A percentile compares a stretch with the other conserved stretches of the same genome.
phyloP scores from a whole-genome alignment of 1,139 yeast species.

The Suhomyces anneliseae region DNA sequence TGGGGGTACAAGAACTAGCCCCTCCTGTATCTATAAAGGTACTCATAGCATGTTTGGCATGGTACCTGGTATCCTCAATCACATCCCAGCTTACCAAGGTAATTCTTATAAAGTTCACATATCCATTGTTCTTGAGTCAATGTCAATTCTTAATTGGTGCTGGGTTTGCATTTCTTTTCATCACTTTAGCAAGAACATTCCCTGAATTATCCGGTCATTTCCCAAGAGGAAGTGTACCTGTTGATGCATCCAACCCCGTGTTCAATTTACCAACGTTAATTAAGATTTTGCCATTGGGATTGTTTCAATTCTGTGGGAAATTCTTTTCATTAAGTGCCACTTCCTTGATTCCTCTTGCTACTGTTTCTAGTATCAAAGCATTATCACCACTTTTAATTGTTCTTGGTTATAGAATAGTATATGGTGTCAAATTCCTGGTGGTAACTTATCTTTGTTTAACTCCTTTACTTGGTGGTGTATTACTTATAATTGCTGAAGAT shows the following conservation, averaged over 20 bases:
- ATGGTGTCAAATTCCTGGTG: constrained; percentile 33
- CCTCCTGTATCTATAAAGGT: constrained; percentile 37
- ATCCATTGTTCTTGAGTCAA: constrained; percentile 53
- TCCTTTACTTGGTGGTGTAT: constrained; percentile 40
- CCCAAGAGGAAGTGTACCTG: constrained; percentile 36
- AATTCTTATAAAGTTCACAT: constrained; percentile 42
- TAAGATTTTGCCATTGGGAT: constrained; percentile 39
- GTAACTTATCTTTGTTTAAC: constrained; percentile 37
- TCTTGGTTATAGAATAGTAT: constrained; percentile 33
- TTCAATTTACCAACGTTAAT: constrained; percentile 23
- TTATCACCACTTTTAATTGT: constrained; percentile 42
- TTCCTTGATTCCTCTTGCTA: constrained; percentile 39
- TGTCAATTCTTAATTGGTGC: constrained; percentile 47
- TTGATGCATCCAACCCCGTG: constrained; percentile 20
- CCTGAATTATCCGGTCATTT: constrained; percentile 23
- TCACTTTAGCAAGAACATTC: constrained; percentile 20
- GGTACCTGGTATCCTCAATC: constrained; percentile 49
- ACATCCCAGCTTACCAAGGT: constrained; percentile 50
- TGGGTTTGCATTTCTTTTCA: constrained; percentile 25
- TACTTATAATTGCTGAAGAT: constrained; percentile 36
- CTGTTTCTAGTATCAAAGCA: constrained; percentile 43
- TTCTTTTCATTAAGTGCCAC: constrained; percentile 41
- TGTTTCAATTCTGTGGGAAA: constrained; percentile 41
- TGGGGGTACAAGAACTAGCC: constrained; percentile 8
- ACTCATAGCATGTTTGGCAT: constrained; percentile 34